Evolutionary conservation across 1,284 basidiomycete species (phyloP).

Genomic region (Amylostereum areolatum): DNA sequence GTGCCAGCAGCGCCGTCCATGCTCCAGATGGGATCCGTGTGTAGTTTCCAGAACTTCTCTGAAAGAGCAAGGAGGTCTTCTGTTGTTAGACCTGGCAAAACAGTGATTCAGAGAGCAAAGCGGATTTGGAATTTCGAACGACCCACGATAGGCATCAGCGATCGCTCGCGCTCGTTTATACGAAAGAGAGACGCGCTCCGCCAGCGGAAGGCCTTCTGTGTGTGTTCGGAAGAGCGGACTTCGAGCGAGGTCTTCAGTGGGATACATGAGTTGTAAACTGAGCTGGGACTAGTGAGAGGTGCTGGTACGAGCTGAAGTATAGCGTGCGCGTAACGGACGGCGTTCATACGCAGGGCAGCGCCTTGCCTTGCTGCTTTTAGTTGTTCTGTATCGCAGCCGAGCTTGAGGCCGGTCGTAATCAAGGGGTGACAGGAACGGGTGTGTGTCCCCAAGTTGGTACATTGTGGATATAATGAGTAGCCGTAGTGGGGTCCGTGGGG

Average conservation of each 20-base stretch:
- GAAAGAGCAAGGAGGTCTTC: slow-evolving; percentile 28
- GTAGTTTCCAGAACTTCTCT: slow-evolving; percentile 34
- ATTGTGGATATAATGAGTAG: too few relatives aligned
- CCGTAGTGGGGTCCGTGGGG: too few relatives aligned
- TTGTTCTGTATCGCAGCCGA: too few relatives aligned
- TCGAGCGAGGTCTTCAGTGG: neutral
- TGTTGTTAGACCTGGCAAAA: slow-evolving; percentile 22
- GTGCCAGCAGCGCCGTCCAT: slow-evolving; percentile 33
- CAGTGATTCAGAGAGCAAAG: neutral
- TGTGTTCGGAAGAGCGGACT: neutral
- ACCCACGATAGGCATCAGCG: slow-evolving; percentile 19
- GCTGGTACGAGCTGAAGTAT: too few relatives aligned
- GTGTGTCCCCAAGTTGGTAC: too few relatives aligned
- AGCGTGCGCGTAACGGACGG: too few relatives aligned
- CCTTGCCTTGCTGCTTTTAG: too few relatives aligned
- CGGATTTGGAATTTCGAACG: neutral
- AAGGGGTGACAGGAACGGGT: too few relatives aligned
- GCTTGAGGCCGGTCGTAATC: too few relatives aligned
- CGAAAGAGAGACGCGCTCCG: slow-evolving; percentile 11
- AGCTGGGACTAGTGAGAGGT: too few relatives aligned
- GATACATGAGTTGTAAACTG: too few relatives aligned
- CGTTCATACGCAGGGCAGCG: too few relatives aligned
- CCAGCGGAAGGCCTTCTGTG: neutral
- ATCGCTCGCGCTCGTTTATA: slow-evolving; percentile 21
- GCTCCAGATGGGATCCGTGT: slow-evolving; percentile 29